Conservation (phyloP, 192 early-diverging fungal species). For the Linnemannia schmuckeri region DNA sequence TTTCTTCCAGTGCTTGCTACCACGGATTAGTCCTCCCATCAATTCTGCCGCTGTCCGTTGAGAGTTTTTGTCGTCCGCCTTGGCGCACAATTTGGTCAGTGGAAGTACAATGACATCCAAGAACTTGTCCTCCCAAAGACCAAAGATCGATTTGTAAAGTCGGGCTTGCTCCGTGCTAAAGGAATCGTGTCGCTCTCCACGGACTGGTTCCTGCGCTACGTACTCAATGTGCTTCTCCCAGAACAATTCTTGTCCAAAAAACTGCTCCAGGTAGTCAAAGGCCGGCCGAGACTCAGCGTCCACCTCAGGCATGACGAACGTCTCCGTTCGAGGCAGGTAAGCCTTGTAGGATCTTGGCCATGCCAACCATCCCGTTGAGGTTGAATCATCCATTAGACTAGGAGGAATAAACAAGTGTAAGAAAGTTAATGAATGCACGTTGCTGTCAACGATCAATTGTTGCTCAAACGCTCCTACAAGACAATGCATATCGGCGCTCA, state of each 20-base stretch:
- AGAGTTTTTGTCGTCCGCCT: slow-evolving; percentile 77
- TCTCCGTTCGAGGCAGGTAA: slow-evolving; percentile 60
- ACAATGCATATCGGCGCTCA: background rate
- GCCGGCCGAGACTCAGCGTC: slow-evolving; percentile 72
- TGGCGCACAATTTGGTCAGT: slow-evolving; percentile 63
- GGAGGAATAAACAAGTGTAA: background rate
- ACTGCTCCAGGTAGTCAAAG: slow-evolving; percentile 64
- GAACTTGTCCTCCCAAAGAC: slow-evolving; percentile 75
- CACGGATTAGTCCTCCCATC: slow-evolving; percentile 84
- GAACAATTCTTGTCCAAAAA: slow-evolving; percentile 69
- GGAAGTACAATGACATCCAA: slow-evolving; percentile 66
- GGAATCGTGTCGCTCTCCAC: slow-evolving; percentile 69
- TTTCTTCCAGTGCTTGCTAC: slow-evolving; percentile 88
- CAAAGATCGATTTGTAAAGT: slow-evolving; percentile 79
- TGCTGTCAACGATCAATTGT: background rate
- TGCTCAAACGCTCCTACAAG: no score
- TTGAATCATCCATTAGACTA: slow-evolving; percentile 73
- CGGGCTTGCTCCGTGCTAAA: slow-evolving; percentile 74
- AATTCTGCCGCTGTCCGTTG: slow-evolving; percentile 89
- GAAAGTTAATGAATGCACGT: no score
- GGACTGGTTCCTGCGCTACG: slow-evolving; percentile 76
- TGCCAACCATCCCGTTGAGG: slow-evolving; percentile 81
- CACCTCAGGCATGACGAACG: slow-evolving; percentile 60
- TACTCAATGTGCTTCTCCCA: slow-evolving; percentile 78
- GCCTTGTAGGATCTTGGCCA: slow-evolving; percentile 77